phyloP scores from a whole-genome alignment of 164 flowering plant genomes.

The Magnolia officinalis region DNA sequence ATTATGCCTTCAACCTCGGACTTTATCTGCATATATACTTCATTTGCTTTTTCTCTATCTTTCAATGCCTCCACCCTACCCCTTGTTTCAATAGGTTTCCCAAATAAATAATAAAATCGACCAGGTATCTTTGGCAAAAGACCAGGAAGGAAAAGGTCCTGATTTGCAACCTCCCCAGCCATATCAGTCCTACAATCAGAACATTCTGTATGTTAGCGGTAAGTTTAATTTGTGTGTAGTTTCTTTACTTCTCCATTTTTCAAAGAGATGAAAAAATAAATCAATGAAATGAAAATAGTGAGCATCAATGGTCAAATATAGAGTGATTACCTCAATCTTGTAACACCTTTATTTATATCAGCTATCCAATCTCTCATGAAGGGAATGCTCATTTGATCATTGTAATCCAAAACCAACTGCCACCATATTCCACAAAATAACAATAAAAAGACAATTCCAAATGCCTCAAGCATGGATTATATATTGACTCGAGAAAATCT shows the following conservation, averaged over 20 bases:
- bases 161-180: slow-evolving; percentile 51
- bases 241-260: not conserved
- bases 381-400: slow-evolving; percentile 70
- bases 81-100: slow-evolving; percentile 70
- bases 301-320: not conserved
- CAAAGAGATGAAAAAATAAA: not conserved
- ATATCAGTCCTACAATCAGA: slow-evolving; percentile 34
- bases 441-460: not conserved
- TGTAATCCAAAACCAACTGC: slow-evolving; percentile 58
- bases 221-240: not conserved
- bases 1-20: slow-evolving; percentile 53
- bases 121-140: slow-evolving; percentile 80
- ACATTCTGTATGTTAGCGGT: not conserved
- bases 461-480: not conserved
- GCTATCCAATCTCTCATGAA: slow-evolving; percentile 38
- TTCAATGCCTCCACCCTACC: slow-evolving; percentile 45
- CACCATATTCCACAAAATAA: slow-evolving; percentile 8
- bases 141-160: slow-evolving; percentile 48
- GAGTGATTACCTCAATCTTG: slow-evolving; percentile 44
- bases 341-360: slow-evolving; percentile 16
- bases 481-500: not conserved
- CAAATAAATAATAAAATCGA: slow-evolving; percentile 75
- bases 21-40: slow-evolving; percentile 57
- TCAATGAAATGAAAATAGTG: not conserved
- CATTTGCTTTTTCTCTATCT: slow-evolving; percentile 48